Base-by-base conservation (phyloP, 148 eudicot genomes). In the Bassia scoparia region DNA sequence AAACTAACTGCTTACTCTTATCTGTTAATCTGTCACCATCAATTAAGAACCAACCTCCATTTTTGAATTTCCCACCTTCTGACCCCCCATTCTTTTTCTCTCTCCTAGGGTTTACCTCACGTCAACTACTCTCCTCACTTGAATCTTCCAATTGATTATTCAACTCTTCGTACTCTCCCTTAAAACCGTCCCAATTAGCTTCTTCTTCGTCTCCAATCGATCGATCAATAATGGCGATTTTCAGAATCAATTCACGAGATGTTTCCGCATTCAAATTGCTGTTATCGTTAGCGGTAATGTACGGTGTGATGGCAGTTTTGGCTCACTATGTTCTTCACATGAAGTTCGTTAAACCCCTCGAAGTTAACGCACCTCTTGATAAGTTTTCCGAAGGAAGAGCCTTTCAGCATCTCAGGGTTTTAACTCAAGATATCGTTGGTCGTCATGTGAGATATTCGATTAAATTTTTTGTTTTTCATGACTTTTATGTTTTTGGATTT, bases 331-430 rank as follows among this genome's bases (percentile, higher is more conserved):
- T 85, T 54, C 79, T 91, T 61, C 89, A 91, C 70, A 76, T 91
- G 90, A 86, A 86, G 76, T 86, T 89, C 81, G 69, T 91, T 33
- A 81, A 71, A 17, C 98, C 98, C 2, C 88, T 89, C 61, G 86
- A 66, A 7, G 2, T 78, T 37, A 86, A 91, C 85, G 91, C 98
- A 0, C 97, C 98, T 18, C 79, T 80, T 12, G 86, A 89, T 62
- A 81, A 80, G 0, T 95, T 95, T 69, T 95, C 98, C 16, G 98
- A 91, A 74, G 97, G 83, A 18, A 79, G 98, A 71, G 98, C 98
- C 56, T 13, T 95, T 52, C 79, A 91, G 31, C 98, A 95, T 73
- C 80, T 95, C 63, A 88, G 85, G 5, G 97, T 95, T n/a, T 70
- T 95, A 62, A 35, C 98, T 10, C 44, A 86, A 23, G 97, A 91